These are phyloP conservation scores for Diospyros kaki DNA, from an alignment of 148 eudicot species.

Conservation along the genomic window DNA sequence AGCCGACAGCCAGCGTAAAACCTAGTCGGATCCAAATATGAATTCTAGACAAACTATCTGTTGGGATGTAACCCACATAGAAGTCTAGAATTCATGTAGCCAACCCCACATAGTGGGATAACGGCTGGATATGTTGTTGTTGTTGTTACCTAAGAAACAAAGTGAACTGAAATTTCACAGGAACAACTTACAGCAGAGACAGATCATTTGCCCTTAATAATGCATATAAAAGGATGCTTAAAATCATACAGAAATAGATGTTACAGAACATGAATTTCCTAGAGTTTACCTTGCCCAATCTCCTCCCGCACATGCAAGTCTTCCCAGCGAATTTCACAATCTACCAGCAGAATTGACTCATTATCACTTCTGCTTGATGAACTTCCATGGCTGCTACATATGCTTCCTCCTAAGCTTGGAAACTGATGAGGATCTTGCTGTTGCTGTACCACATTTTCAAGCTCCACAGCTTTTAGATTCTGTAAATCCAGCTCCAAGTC, in stretches of 20 bases:
- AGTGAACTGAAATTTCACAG: not conserved
- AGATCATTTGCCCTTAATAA: not conserved
- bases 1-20: too few relatives aligned
- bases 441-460: conserved; percentile 26
- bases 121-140: too few relatives aligned
- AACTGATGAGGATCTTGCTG: conserved; percentile 25
- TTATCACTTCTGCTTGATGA: conserved; percentile 37
- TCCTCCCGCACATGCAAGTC: conserved; percentile 67
- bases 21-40: too few relatives aligned
- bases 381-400: conserved; percentile 32
- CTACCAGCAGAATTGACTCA: conserved; percentile 33
- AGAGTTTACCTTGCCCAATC: conserved; percentile 65
- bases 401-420: conserved; percentile 32
- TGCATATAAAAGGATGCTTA: not conserved
- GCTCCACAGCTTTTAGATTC: conserved; percentile 22
- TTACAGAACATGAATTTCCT: not conserved
- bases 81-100: too few relatives aligned
- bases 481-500: conserved; percentile 28
- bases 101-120: too few relatives aligned
- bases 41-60: too few relatives aligned
- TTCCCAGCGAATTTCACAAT: conserved; percentile 71
- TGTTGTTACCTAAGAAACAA: not conserved
- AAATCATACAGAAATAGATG: not conserved
- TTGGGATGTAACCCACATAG: too few relatives aligned
- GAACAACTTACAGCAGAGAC: not conserved